Conservation (phyloP, 805 yeast species). For the Kodamaea laetipori region DNA sequence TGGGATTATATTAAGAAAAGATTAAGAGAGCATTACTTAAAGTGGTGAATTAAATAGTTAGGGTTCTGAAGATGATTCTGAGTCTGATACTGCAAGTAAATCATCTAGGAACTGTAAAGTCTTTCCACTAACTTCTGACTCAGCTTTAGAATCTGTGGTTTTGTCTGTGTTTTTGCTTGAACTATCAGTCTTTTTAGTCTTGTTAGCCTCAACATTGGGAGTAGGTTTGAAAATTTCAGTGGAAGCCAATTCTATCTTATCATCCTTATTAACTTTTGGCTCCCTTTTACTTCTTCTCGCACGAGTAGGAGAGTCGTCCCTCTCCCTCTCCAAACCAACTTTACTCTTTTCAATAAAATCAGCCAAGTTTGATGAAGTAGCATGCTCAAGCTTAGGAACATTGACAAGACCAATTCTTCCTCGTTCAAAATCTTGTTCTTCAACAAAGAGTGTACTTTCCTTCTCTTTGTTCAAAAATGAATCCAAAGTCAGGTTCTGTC, state of each 20-base stretch:
- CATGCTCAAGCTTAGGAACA: constrained; percentile 3
- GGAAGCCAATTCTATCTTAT: neutral
- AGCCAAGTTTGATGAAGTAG: constrained; percentile 4
- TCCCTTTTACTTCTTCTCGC: neutral
- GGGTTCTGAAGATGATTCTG: no score
- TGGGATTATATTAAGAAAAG: no score
- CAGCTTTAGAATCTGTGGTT: neutral
- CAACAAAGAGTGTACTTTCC: neutral
- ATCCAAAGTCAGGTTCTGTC: constrained; percentile 13
- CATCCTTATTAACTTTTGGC: neutral
- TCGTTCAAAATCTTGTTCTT: neutral
- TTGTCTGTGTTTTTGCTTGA: no score
- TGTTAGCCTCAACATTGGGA: no score
- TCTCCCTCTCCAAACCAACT: neutral
- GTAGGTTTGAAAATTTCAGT: no score
- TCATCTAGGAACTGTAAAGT: neutral
- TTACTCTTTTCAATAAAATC: constrained; percentile 3
- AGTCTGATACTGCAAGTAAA: neutral
- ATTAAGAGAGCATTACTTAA: no score
- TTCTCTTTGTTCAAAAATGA: constrained; percentile 2
- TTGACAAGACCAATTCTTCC: constrained; percentile 5
- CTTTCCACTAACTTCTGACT: neutral
- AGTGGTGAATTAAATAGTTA: no score
- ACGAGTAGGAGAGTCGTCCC: constrained; percentile 7
- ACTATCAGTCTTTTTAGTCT: no score